A percentile compares a stretch with the other conserved stretches of the same genome.
phyloP scores from a whole-genome alignment of 805 yeast species.

The Jamesozyma piceae region DNA sequence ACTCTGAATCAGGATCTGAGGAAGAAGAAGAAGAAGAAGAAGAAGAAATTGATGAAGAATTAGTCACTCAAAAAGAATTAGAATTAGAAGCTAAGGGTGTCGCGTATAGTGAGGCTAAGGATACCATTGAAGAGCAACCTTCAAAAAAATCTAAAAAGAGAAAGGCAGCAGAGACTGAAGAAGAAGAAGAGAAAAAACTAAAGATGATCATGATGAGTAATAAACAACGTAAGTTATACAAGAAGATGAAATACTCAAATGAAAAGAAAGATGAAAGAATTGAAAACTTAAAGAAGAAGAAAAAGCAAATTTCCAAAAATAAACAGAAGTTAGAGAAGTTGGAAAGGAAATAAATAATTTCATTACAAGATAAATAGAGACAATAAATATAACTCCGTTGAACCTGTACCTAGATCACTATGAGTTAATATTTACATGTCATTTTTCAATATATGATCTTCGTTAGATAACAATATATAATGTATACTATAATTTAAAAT shows the following conservation, averaged over 20 bases:
- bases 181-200: conserved; percentile 76
- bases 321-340: conserved; percentile 37
- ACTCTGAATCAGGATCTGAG: conserved; percentile 41
- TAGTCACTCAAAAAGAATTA: conserved; percentile 65
- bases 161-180: conserved; percentile 38
- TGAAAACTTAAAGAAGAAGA: conserved; percentile 59
- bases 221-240: conserved; percentile 88
- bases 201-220: conserved; percentile 96
- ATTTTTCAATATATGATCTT: neutral
- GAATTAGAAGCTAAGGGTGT: conserved; percentile 89
- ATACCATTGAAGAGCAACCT: conserved; percentile 31
- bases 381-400: neutral
- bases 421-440: neutral
- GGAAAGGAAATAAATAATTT: conserved; percentile 15
- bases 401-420: neutral
- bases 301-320: conserved; percentile 58
- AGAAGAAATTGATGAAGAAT: conserved; percentile 49
- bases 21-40: conserved; percentile 42
- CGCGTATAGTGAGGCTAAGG: conserved; percentile 52
- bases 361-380: neutral
- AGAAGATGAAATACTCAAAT: conserved; percentile 88
- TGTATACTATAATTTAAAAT: neutral
- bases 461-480: neutral
- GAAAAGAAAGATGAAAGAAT: conserved; percentile 72
- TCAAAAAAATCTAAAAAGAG: conserved; percentile 30